Conservation (phyloP, 192 early-diverging fungal genomes). For the Fimicolochytrium jonesii region DNA sequence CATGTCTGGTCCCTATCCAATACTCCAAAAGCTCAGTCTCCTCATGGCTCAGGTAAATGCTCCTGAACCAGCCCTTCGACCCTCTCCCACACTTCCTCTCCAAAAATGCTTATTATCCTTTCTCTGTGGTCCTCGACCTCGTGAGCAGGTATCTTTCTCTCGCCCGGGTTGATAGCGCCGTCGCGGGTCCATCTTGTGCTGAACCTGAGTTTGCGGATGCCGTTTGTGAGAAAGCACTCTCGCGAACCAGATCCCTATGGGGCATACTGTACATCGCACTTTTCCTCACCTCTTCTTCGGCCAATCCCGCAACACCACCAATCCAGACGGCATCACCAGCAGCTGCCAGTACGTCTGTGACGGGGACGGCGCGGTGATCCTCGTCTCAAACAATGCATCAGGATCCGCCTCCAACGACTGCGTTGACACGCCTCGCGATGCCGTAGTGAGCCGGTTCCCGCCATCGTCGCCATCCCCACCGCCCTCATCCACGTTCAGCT, state of each 20-base stretch:
- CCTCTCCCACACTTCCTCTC: not conserved
- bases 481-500: no score
- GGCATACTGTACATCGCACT: no score
- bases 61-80: no score
- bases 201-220: no score
- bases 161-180: constrained; percentile 5
- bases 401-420: not conserved
- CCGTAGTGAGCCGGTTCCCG: no score
- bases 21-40: no score
- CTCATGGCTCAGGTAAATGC: no score
- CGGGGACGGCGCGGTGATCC: not conserved
- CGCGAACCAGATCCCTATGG: no score
- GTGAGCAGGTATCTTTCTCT: not conserved
- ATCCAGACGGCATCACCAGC: not conserved
- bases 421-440: no score
- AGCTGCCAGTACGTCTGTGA: constrained; percentile 15
- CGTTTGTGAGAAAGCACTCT: no score
- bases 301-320: constrained; percentile 7
- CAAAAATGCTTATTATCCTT: not conserved
- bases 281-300: constrained; percentile 2
- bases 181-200: constrained; percentile 15
- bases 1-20: no score
- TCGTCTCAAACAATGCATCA: constrained; percentile 3
- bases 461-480: no score
- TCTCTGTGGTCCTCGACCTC: not conserved